Evolutionary conservation across 768 basidiomycete species (phyloP).

Genomic region (Butyriboletus loyo): DNA sequence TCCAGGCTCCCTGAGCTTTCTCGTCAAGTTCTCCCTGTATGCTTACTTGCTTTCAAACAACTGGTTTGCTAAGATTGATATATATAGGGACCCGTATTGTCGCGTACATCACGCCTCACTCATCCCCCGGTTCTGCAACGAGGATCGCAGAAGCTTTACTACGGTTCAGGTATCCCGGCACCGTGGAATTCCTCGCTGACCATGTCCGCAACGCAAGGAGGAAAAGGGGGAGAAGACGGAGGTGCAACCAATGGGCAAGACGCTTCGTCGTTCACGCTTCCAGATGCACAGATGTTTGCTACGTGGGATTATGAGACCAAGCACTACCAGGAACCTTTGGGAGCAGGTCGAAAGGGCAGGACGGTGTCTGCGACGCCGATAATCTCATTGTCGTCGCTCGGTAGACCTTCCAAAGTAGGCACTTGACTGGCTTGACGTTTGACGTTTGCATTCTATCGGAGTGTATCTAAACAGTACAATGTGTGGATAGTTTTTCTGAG

Average conservation of each 20-base stretch:
- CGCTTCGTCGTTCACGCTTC: conserved; percentile 33
- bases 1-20: conserved; percentile 68
- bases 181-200: conserved; percentile 43
- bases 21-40: conserved; percentile 62
- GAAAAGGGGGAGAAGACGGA: conserved; percentile 26
- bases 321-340: conserved; percentile 37
- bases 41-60: conserved; percentile 20
- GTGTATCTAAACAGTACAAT: not conserved
- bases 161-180: conserved; percentile 40
- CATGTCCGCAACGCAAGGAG: conserved; percentile 11
- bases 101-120: conserved; percentile 58
- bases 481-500: too few relatives aligned
- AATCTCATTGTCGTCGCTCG: conserved; percentile 20
- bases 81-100: conserved; percentile 50
- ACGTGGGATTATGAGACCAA: conserved; percentile 51
- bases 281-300: conserved; percentile 48
- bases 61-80: not conserved
- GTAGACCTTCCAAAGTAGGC: conserved; percentile 24
- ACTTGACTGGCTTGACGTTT: conserved; percentile 12
- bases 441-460: not conserved
- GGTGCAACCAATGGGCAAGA: conserved; percentile 21
- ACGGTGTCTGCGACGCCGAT: conserved; percentile 7
- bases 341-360: conserved; percentile 29
- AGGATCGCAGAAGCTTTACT: conserved; percentile 37
- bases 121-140: conserved; percentile 66